Conservation (phyloP, 1,284 basidiomycete genomes). For the Cryptococcus hybrid region DNA sequence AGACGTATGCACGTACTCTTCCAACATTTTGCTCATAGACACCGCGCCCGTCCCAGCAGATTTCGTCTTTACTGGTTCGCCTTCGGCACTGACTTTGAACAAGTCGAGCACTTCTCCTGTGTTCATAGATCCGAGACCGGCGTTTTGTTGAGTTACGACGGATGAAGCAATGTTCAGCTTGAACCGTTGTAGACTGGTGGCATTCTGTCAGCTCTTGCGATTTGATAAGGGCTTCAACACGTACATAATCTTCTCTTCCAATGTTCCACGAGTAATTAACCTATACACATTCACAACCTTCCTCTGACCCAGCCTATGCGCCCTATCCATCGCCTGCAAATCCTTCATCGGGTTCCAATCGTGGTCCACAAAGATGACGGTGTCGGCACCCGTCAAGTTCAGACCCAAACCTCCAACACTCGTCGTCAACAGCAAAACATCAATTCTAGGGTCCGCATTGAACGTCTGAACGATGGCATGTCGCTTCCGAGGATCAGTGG, state of each 20-base stretch:
- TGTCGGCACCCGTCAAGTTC: slow-evolving; percentile 96
- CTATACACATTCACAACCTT: slow-evolving; percentile 99
- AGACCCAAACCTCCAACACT: slow-evolving; percentile 95
- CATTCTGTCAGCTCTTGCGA: neutral
- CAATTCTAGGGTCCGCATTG: slow-evolving; percentile 96
- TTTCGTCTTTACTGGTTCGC: slow-evolving; percentile 58
- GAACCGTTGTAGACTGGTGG: slow-evolving; percentile 83
- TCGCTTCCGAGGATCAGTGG: slow-evolving; percentile 82
- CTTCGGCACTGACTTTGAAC: slow-evolving; percentile 74
- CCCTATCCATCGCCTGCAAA: slow-evolving; percentile 98
- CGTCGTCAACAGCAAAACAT: slow-evolving; percentile 92
- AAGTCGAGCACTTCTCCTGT: slow-evolving; percentile 95
- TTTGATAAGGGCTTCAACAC: neutral
- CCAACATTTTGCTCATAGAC: slow-evolving; percentile 73
- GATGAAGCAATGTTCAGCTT: slow-evolving; percentile 98
- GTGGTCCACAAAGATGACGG: slow-evolving; percentile 99
- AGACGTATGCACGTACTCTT: slow-evolving; percentile 51
- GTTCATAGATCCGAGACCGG: slow-evolving; percentile 90
- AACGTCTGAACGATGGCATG: slow-evolving; percentile 97
- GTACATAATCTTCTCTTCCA: slow-evolving; percentile 99
- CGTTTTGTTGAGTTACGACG: slow-evolving; percentile 96
- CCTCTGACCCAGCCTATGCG: slow-evolving; percentile 97
- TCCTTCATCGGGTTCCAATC: slow-evolving; percentile 99
- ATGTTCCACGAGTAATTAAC: slow-evolving; percentile 91
- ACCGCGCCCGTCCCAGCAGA: slow-evolving; percentile 58